Percentiles rank a stretch among this genome's conserved stretches.
Conservation (phyloP, 177 flowering plant genomes). For the Tripterygium wilfordii region DNA sequence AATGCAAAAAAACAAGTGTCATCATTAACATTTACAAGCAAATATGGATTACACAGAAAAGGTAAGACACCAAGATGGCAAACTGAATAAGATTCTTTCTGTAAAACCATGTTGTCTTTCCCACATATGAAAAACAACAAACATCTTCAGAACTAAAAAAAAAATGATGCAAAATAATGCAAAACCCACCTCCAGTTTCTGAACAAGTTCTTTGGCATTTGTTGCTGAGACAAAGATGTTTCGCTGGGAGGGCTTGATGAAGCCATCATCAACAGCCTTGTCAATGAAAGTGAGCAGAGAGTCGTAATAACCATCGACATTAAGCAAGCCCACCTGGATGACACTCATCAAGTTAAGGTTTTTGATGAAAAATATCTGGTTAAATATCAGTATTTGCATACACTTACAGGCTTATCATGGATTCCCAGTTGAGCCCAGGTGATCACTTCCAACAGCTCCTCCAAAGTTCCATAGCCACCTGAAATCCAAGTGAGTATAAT, state of each 20-base stretch:
- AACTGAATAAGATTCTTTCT: constrained; percentile 7
- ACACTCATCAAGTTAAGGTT: too few species aligned
- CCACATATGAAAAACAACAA: constrained; percentile 1
- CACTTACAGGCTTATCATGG: constrained; percentile 54
- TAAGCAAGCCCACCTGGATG: constrained; percentile 42
- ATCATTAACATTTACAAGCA: constrained; percentile 5
- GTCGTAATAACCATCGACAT: constrained; percentile 48
- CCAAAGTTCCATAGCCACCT: constrained; percentile 67
- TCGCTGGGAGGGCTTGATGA: constrained; percentile 40
- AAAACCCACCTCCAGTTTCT: constrained; percentile 33
- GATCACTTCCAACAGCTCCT: constrained; percentile 50
- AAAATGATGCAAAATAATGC: background rate
- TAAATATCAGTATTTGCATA: background rate
- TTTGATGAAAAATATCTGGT: too few species aligned
- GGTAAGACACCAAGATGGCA: constrained; percentile 4
- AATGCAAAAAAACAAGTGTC: background rate
- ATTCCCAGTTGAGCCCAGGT: constrained; percentile 60
- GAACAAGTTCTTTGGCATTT: constrained; percentile 35
- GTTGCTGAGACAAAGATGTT: constrained; percentile 38
- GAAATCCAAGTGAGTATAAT: background rate
- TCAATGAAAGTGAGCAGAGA: constrained; percentile 38
- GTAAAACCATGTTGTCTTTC: constrained; percentile 11
- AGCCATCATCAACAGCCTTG: constrained; percentile 48
- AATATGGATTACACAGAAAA: too few species aligned
- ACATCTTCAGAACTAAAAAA: background rate